Evolutionary conservation across 306 rosid species (phyloP), one percentile per base, ranked within the genome.

Genomic region (Cajanus cajan): DNA sequence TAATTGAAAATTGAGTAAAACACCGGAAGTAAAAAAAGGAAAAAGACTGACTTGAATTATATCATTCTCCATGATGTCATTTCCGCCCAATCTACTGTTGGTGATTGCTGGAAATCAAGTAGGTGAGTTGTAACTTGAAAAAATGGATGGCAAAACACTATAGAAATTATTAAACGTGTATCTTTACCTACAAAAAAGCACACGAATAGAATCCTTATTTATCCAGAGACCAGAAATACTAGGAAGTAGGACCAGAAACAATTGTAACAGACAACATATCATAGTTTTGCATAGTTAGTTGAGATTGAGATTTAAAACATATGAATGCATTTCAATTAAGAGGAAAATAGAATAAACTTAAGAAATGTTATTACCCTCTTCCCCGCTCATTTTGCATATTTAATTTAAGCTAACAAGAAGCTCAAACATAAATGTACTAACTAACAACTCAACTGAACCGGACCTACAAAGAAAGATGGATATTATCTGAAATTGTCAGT

Each of bases 61-160:
- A 79, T 92, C 93, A 78, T 82, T 83, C 84, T 90, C 90, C 80
- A 80, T 81, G 78, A 90, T 87, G 96, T 94, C 98, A 78, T 79
- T 80, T 74, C 97, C 98, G 12, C 82, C 81, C 95, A 92, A 68
- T 87, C 98, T 89, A 78, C 85, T 86, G 91, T 90, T 89, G 68
- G 77, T 78, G 79, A 92, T 91, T 58, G 84, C 97, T 90, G 97
- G 92, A 90, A 94, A 90, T 85, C 77, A 92, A 89, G 96, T 48
- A 78, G 84, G 87, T 83, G 82, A 90, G 88, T 86, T 78, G 76
- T 43, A 47, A 85, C 78, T 86, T 64, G 76, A 76, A 67, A 74
- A 77, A 82, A 88, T 86, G 74, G 84, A 86, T 45, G 79, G 77
- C 72, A 86, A 76, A 82, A 74, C 61, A 75, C 57, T 68, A 85